These are phyloP conservation scores for Tulasnella sp. DNA, from an alignment of 768 basidiomycete species.

Conservation along the genomic window DNA sequence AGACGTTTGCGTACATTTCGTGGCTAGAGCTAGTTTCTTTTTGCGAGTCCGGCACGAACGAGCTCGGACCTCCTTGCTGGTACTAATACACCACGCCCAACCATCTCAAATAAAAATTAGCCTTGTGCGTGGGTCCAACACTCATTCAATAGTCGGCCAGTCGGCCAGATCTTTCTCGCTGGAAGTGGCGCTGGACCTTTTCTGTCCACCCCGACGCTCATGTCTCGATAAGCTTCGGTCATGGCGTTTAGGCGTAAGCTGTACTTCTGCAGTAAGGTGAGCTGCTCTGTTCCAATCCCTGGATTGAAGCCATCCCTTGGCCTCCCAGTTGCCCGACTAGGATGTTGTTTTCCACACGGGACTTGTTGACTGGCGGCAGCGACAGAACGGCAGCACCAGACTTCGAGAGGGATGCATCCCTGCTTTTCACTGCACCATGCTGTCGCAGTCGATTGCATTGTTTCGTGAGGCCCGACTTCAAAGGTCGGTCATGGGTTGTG, in stretches of 20 bases:
- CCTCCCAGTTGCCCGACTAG: constrained; percentile 11
- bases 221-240: constrained; percentile 51
- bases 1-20: constrained; percentile 75
- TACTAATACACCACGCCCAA: constrained; percentile 85
- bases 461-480: constrained; percentile 81
- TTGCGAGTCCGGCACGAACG: neutral
- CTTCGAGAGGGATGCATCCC: constrained; percentile 37
- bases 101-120: constrained; percentile 94
- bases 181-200: constrained; percentile 80
- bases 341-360: constrained; percentile 30
- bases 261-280: constrained; percentile 64
- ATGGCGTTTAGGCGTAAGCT: constrained; percentile 64
- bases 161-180: constrained; percentile 94
- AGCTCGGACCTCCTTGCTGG: constrained; percentile 79
- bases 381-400: constrained; percentile 48
- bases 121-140: constrained; percentile 89
- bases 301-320: constrained; percentile 12
- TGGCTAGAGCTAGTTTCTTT: constrained; percentile 1
- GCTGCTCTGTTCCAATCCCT: constrained; percentile 46
- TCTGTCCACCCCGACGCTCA: constrained; percentile 54
- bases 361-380: constrained; percentile 63
- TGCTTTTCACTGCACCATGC: constrained; percentile 76
- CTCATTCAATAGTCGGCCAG: constrained; percentile 93
- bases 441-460: constrained; percentile 93
- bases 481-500: neutral